phyloP scores from a whole-genome alignment of 208 protist genomes.

The Wallacemonas collosoma region DNA sequence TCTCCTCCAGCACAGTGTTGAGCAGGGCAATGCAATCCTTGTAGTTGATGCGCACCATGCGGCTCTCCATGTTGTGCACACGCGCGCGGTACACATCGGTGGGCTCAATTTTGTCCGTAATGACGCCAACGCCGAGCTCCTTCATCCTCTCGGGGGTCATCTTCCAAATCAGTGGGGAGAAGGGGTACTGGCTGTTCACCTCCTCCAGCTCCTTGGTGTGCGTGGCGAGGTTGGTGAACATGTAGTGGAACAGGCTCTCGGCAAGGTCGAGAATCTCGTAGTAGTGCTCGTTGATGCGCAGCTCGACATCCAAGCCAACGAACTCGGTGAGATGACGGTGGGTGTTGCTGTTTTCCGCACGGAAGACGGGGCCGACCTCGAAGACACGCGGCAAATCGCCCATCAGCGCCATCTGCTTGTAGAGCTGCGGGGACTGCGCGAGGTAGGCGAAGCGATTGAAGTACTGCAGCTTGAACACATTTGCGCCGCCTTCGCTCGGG shows the following conservation, averaged over 20 bases:
- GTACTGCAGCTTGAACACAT: constrained; percentile 95
- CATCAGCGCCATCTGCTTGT: constrained; percentile 99
- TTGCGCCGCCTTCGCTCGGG: constrained; percentile 96
- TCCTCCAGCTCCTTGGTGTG: constrained; percentile 86
- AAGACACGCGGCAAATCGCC: constrained; percentile 96
- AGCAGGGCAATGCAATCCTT: constrained; percentile 94
- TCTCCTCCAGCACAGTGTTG: constrained; percentile 83
- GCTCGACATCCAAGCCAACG: constrained; percentile 99
- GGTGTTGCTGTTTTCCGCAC: constrained; percentile 99
- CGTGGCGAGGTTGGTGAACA: constrained; percentile 93
- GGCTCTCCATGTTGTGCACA: constrained; percentile 74
- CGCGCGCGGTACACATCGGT: constrained; percentile 81
- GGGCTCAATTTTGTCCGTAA: constrained; percentile 64
- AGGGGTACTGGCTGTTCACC: constrained; percentile 93
- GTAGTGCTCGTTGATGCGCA: constrained; percentile 99
- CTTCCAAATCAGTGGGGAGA: constrained; percentile 90
- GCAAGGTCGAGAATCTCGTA: constrained; percentile 98
- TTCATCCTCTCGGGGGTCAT: constrained; percentile 78
- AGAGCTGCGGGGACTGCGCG: constrained; percentile 99
- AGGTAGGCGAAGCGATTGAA: constrained; percentile 95
- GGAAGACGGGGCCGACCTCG: constrained; percentile 98
- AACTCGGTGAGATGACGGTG: constrained; percentile 99
- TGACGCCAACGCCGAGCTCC: constrained; percentile 84
- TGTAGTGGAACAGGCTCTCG: constrained; percentile 96
- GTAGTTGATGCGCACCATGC: constrained; percentile 93